Evolutionary conservation across 202 grass and related monocot genomes (phyloP), one percentile per base, ranked within the genome.

Genomic region (Alloteropsis angusta): DNA sequence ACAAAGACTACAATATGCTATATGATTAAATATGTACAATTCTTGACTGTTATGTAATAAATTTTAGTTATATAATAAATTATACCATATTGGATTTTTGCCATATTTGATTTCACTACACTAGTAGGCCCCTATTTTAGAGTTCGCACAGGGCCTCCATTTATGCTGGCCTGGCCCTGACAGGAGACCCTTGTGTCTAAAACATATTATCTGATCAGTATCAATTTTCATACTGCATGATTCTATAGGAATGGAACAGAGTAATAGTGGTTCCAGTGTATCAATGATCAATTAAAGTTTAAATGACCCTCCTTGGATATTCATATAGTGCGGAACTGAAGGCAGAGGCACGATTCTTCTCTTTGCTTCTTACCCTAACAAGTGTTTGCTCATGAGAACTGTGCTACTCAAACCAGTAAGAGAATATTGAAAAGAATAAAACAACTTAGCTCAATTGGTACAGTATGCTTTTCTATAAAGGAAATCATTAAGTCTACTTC

Each of bases 101-200:
- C n/a, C n/a, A n/a, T n/a, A n/a, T n/a, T n/a, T n/a, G n/a, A n/a
- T n/a, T n/a, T n/a, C n/a, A n/a, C n/a, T n/a, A n/a, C n/a, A n/a
- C n/a, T n/a, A n/a, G n/a, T n/a, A n/a, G n/a, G n/a, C n/a, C n/a
- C n/a, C n/a, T n/a, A n/a, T n/a, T n/a, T n/a, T n/a, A n/a, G n/a
- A n/a, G n/a, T n/a, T n/a, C n/a, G n/a, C n/a, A n/a, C n/a, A n/a
- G n/a, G n/a, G n/a, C n/a, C n/a, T n/a, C n/a, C n/a, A n/a, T n/a
- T n/a, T n/a, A n/a, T n/a, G n/a, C n/a, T n/a, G n/a, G n/a, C n/a
- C n/a, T n/a, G n/a, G n/a, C n/a, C n/a, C n/a, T n/a, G n/a, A n/a
- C n/a, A n/a, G n/a, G n/a, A n/a, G n/a, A 65, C 23, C 65, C 71
- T 59, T 54, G 32, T 80, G 43, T 75, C 64, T 80, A 15, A 35